Conservation (phyloP, 2,329 filamentous ascomycete species). For the Venturia carpophila region DNA sequence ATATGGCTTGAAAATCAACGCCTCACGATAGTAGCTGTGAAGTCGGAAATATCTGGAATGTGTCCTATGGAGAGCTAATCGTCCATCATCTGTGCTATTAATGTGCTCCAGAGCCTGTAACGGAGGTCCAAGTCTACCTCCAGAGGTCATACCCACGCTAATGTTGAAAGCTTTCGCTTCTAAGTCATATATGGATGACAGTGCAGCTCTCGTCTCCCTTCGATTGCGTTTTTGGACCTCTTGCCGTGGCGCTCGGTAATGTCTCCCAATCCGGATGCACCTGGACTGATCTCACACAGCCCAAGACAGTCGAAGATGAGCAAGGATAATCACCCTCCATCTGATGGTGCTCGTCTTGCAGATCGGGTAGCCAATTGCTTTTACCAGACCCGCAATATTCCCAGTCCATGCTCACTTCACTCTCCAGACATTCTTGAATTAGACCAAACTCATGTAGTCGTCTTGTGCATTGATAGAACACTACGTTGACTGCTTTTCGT, state of each 20-base stretch:
- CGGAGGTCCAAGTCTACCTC: background rate
- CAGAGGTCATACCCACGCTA: background rate
- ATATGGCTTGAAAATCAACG: no score
- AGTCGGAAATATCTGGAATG: background rate
- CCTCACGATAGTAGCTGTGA: background rate
- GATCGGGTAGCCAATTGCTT: background rate
- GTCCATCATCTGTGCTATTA: background rate
- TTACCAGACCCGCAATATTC: background rate
- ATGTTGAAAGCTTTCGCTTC: background rate
- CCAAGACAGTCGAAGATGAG: background rate
- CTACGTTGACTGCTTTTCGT: background rate
- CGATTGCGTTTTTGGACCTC: background rate
- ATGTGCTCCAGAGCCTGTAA: background rate
- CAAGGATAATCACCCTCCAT: background rate
- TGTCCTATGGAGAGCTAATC: background rate
- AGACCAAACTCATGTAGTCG: background rate
- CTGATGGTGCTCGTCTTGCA: background rate
- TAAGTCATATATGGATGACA: background rate
- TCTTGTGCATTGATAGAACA: background rate
- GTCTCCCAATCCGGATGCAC: background rate
- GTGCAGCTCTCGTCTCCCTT: background rate
- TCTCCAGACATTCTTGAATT: background rate
- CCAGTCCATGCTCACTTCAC: background rate
- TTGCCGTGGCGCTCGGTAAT: background rate
- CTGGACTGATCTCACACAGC: background rate